Evolutionary conservation across 208 protist species (phyloP).

Genomic region (Entamoeba invadens): DNA sequence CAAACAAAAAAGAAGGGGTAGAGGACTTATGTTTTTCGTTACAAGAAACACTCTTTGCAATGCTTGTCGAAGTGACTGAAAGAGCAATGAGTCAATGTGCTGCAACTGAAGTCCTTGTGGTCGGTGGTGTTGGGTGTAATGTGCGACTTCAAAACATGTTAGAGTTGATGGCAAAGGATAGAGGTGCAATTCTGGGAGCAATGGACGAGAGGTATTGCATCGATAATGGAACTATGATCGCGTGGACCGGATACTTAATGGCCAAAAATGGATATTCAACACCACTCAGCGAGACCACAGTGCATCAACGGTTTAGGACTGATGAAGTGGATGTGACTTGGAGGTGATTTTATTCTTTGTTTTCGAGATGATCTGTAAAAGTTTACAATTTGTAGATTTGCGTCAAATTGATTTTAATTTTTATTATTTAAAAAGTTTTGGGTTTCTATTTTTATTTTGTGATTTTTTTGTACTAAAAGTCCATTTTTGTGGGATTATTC

Average conservation of each 20-base stretch:
- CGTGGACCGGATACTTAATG: slow-evolving; percentile 75
- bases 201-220: slow-evolving; percentile 95
- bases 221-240: slow-evolving; percentile 99
- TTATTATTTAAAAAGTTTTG: no score
- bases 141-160: slow-evolving; percentile 38
- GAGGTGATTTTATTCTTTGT: slow-evolving; percentile 37
- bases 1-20: slow-evolving; percentile 25
- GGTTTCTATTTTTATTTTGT: no score
- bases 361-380: no score
- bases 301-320: slow-evolving; percentile 63
- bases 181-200: slow-evolving; percentile 32
- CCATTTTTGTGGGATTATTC: no score
- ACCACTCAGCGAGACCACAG: slow-evolving; percentile 37
- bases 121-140: slow-evolving; percentile 92
- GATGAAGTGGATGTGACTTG: slow-evolving; percentile 77
- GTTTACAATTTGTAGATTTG: no score
- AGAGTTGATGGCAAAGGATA: slow-evolving; percentile 24
- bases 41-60: slow-evolving; percentile 92
- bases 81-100: slow-evolving; percentile 87
- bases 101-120: slow-evolving; percentile 79
- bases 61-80: slow-evolving; percentile 95
- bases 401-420: no score
- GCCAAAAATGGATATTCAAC: slow-evolving; percentile 42
- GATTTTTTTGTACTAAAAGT: no score
- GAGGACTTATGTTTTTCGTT: slow-evolving; percentile 91